A percentile compares a stretch with the other conserved stretches of the same genome.
phyloP scores from a whole-genome alignment of 352 stramenopile genomes.

The Phytophthora sojae region DNA sequence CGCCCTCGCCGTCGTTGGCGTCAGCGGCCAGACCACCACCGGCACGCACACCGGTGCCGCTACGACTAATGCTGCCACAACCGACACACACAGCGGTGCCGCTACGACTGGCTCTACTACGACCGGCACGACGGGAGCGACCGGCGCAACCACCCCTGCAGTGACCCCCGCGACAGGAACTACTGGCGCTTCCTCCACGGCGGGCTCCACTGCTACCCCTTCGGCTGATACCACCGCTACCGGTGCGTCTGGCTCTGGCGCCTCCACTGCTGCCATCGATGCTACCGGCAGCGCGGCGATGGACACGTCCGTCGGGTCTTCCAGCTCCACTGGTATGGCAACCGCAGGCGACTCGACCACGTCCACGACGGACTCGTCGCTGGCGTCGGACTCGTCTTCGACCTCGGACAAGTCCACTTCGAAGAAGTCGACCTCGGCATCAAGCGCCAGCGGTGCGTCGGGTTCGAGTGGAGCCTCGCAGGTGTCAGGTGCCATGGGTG shows the following conservation, averaged over 20 bases:
- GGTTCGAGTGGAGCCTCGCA: slow-evolving; percentile 28
- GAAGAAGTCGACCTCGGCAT: slow-evolving; percentile 11
- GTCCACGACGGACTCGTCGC: slow-evolving; percentile 18
- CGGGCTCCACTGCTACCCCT: background rate
- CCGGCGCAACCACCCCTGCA: background rate
- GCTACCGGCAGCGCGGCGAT: slow-evolving; percentile 1
- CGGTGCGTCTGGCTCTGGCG: slow-evolving; percentile 1
- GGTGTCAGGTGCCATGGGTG: slow-evolving; percentile 19
- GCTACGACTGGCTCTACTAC: slow-evolving; percentile 1
- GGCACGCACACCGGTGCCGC: background rate
- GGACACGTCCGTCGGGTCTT: slow-evolving; percentile 20
- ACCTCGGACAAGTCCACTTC: slow-evolving; percentile 7
- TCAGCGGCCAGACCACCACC: slow-evolving; percentile 18
- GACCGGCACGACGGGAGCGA: background rate
- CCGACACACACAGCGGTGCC: background rate
- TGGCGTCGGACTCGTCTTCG: slow-evolving; percentile 10
- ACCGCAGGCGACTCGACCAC: slow-evolving; percentile 4
- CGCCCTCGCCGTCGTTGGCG: slow-evolving; percentile 26
- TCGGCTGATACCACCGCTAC: background rate
- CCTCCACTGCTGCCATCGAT: slow-evolving; percentile 5
- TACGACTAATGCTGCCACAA: background rate
- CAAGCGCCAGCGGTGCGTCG: slow-evolving; percentile 13
- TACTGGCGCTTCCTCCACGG: background rate
- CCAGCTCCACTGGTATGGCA: slow-evolving; percentile 1
- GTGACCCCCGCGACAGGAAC: slow-evolving; percentile 11